Percentiles rank a stretch among this genome's conserved stretches.
These are phyloP conservation scores for Betula pendula DNA, from an alignment of 306 rosid genomes.

Conservation along the genomic window DNA sequence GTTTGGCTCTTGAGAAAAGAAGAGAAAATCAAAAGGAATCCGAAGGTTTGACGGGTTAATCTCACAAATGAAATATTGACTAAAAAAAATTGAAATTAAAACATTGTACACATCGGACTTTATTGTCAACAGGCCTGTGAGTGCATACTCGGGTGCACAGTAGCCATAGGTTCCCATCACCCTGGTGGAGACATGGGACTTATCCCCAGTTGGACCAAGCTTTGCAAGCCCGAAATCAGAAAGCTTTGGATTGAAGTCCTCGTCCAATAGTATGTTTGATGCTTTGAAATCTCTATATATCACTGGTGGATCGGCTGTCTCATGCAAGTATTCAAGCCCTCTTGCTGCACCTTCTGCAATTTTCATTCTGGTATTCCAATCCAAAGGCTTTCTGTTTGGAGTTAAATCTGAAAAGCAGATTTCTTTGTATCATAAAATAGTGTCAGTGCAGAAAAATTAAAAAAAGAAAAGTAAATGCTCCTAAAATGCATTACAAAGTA, in stretches of 20 bases:
- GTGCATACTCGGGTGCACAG: constrained; percentile 94
- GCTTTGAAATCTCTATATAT: constrained; percentile 91
- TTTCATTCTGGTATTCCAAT: constrained; percentile 80
- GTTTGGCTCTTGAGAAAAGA: neutral
- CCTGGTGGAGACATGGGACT: constrained; percentile 83
- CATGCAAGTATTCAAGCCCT: constrained; percentile 91
- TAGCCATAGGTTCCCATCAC: constrained; percentile 99
- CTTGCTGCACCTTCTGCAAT: constrained; percentile 89
- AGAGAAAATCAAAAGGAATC: neutral
- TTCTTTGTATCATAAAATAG: neutral
- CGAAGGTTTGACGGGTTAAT: neutral
- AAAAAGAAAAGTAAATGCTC: too few species aligned
- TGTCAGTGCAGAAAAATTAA: neutral
- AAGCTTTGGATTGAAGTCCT: constrained; percentile 74
- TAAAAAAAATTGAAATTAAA: neutral
- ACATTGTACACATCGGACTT: constrained; percentile 87
- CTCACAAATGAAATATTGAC: neutral
- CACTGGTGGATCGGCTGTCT: constrained; percentile 74
- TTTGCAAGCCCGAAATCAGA: constrained; percentile 96
- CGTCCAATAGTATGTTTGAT: constrained; percentile 79
- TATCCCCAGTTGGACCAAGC: constrained; percentile 90
- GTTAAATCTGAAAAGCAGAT: constrained; percentile 43
- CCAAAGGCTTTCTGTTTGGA: constrained; percentile 49
- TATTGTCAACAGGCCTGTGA: constrained; percentile 69
- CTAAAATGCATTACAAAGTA: too few species aligned